Conservation (phyloP, 2,329 filamentous ascomycete genomes). For the Elsinoe batatas region DNA sequence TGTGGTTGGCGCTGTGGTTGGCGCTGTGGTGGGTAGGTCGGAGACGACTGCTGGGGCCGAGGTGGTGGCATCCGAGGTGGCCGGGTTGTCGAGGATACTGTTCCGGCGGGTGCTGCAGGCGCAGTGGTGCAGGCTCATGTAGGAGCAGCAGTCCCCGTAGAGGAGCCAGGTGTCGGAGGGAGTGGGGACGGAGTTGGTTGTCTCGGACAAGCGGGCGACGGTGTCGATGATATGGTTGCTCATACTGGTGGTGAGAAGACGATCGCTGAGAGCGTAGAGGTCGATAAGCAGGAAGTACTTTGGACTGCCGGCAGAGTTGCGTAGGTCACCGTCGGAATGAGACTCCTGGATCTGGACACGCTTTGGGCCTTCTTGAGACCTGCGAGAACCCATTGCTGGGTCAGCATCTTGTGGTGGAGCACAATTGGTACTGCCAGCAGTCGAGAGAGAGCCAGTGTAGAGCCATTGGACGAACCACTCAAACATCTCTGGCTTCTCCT, state of each 20-base stretch:
- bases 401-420: not conserved
- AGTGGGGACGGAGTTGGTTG: constrained; percentile 41
- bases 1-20: not conserved
- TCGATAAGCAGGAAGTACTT: constrained; percentile 43
- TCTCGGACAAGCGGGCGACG: constrained; percentile 36
- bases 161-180: constrained; percentile 40
- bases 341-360: not conserved
- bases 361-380: constrained; percentile 11
- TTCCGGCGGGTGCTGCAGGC: constrained; percentile 6
- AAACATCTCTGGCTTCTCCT: constrained; percentile 37
- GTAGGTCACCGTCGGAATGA: constrained; percentile 27
- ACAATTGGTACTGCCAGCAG: constrained; percentile 10
- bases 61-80: not conserved
- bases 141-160: constrained; percentile 27
- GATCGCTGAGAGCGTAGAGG: constrained; percentile 38
- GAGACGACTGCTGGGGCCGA: not conserved
- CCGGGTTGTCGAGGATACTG: not conserved
- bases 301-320: constrained; percentile 37
- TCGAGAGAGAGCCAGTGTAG: constrained; percentile 34
- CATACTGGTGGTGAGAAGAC: constrained; percentile 37
- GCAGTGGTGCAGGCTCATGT: constrained; percentile 7
- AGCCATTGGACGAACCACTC: constrained; percentile 44
- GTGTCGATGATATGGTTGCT: constrained; percentile 36
- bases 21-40: not conserved
- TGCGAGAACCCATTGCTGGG: constrained; percentile 15